Conservation (phyloP, 2,329 filamentous ascomycete genomes). For the Xylaria sp. region DNA sequence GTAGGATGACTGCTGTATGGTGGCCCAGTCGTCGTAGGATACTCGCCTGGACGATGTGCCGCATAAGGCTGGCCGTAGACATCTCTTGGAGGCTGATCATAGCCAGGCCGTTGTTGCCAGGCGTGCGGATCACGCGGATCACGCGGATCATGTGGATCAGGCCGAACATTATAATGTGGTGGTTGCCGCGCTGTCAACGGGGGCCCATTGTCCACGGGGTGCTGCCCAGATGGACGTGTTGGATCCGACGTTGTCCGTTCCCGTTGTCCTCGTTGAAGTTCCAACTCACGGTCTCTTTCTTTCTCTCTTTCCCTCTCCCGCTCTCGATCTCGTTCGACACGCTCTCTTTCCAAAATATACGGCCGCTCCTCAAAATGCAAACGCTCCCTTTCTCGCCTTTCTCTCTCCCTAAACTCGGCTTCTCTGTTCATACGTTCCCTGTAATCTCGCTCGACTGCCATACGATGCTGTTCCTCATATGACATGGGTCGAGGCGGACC, state of each 20-base stretch:
- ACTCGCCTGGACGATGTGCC: conserved; percentile 45
- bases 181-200: conserved; percentile 33
- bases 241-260: conserved; percentile 48
- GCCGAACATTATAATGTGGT: conserved; percentile 37
- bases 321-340: conserved; percentile 27
- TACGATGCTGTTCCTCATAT: conserved; percentile 51
- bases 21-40: conserved; percentile 40
- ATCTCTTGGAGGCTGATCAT: conserved; percentile 38
- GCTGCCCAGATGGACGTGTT: conserved; percentile 40
- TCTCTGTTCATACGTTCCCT: conserved; percentile 37
- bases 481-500: conserved; percentile 39
- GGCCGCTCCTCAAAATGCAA: conserved; percentile 35
- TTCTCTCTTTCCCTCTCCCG: conserved; percentile 31
- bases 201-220: conserved; percentile 43
- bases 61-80: conserved; percentile 40
- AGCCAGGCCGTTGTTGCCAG: conserved; percentile 38
- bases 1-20: conserved; percentile 36
- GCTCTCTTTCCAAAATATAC: conserved; percentile 17
- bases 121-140: conserved; percentile 24
- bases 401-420: conserved; percentile 41
- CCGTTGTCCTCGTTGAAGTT: conserved; percentile 32
- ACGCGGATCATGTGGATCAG: conserved; percentile 23
- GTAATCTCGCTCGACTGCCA: conserved; percentile 39
- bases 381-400: conserved; percentile 37
- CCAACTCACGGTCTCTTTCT: conserved; percentile 17